Evolutionary conservation across 1,284 basidiomycete species (phyloP).

Genomic region (Tetrapyrgos nigripes): DNA sequence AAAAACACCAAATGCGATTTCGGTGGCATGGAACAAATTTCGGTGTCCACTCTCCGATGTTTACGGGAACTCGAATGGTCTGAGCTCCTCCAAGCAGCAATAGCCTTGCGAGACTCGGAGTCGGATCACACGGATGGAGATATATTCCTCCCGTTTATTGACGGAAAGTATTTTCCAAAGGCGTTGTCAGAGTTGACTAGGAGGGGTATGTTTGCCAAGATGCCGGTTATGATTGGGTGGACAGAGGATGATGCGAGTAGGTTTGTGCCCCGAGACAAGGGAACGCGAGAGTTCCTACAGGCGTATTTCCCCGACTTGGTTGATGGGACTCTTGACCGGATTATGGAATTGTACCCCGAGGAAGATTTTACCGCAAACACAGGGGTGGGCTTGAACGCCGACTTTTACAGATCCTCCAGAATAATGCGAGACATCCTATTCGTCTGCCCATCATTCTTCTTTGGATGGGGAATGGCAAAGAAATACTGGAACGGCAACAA

Average conservation of each 20-base stretch:
- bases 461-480: constrained; percentile 4
- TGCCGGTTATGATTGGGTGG: constrained; percentile 9
- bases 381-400: not conserved
- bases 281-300: not conserved
- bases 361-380: not conserved
- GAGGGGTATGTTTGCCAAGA: constrained; percentile 2
- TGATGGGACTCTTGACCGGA: not conserved
- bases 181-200: not conserved
- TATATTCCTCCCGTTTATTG: not conserved
- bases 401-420: constrained; percentile 1
- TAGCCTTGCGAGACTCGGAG: not conserved
- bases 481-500: too few relatives aligned
- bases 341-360: constrained; percentile 5
- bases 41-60: not conserved
- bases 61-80: not conserved
- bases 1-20: not conserved
- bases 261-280: not conserved
- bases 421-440: constrained; percentile 8
- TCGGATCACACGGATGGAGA: not conserved
- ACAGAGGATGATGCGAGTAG: constrained; percentile 2
- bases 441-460: constrained; percentile 4
- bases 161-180: not conserved
- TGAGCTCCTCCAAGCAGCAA: not conserved
- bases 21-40: not conserved
- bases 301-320: not conserved